Base-by-base conservation (phyloP, 768 basidiomycete genomes). In the Termitomyces sp. region DNA sequence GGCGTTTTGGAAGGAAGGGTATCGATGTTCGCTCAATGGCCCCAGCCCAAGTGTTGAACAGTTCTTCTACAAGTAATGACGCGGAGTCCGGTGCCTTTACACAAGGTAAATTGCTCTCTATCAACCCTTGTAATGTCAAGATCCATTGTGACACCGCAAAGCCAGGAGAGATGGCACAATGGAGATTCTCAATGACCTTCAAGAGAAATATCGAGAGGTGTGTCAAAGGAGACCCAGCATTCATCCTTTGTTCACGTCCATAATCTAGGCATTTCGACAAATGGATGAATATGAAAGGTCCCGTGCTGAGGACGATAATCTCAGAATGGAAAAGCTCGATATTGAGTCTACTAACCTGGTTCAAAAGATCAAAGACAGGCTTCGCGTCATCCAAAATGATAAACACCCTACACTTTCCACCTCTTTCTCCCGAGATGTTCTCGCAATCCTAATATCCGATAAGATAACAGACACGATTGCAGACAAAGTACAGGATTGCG, bases 361-460 rank as follows among this genome's bases (percentile, higher is more conserved):
- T 24, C 38, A 52, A 40, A 49, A 44, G 24, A 50, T 55, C 4
- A 18, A 54, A 16, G 45, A 39, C 6, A 42, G 52, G 13, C 44
- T 63, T 13, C 38, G 28, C 24, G 7, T 46, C 53, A 55, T 58
- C 28, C 33, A 55, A 13, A 16, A 32, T 24, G 50, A 40, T 6
- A 2, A 39, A 16, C 7, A 6, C 24, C 20, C 22, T 12, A 3
- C n/a, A 13, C 11, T 6, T 6, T 20, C 52, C 6, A 5, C 2
- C 48, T 15, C 55, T 5, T 35, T 58, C 36, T 24, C 38, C 38
- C 7, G 13, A n/a, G 46, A 63, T 12, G 4, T 63, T 5, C 49
- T 54, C 33, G n/a, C 51, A n/a, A 15, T 58, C 32, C 22, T 64
- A 13, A 56, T 60, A 46, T 64, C 60, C 8, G 59, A 58, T 39